phyloP scores from a whole-genome alignment of 2,329 filamentous ascomycete genomes.

The Coniochaeta sp. region DNA sequence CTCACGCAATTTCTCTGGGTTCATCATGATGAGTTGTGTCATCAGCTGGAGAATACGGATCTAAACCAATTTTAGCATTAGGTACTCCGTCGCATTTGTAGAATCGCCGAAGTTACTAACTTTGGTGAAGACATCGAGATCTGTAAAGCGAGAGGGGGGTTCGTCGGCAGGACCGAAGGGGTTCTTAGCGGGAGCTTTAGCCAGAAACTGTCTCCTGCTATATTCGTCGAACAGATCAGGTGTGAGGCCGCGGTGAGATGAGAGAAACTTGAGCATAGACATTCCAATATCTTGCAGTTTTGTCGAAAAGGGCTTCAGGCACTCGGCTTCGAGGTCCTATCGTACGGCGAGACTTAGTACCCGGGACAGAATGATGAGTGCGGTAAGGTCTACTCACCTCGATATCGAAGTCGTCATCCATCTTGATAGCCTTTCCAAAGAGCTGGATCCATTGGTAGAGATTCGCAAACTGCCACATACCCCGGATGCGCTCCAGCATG shows the following conservation, averaged over 20 bases:
- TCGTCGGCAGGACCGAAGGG: conserved; percentile 76
- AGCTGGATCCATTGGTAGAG: conserved; percentile 89
- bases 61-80: conserved; percentile 23
- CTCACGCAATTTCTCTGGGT: conserved; percentile 79
- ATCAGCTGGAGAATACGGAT: conserved; percentile 79
- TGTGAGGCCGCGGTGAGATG: conserved; percentile 88
- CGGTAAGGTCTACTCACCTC: conserved; percentile 52
- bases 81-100: neutral
- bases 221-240: conserved; percentile 93
- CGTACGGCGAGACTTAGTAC: neutral
- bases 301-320: conserved; percentile 70
- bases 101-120: conserved; percentile 26
- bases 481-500: conserved; percentile 64
- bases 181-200: conserved; percentile 72
- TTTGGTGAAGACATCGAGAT: conserved; percentile 79
- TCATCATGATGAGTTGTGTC: conserved; percentile 81
- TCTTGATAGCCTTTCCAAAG: conserved; percentile 84
- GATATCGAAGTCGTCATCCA: conserved; percentile 81
- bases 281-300: conserved; percentile 77
- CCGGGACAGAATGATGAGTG: neutral
- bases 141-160: conserved; percentile 60
- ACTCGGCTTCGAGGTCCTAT: conserved; percentile 84
- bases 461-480: conserved; percentile 94
- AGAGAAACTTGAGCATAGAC: conserved; percentile 83
- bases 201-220: conserved; percentile 76